Conservation (phyloP, 2,329 filamentous ascomycete genomes). For the Aspergillus jensenii region DNA sequence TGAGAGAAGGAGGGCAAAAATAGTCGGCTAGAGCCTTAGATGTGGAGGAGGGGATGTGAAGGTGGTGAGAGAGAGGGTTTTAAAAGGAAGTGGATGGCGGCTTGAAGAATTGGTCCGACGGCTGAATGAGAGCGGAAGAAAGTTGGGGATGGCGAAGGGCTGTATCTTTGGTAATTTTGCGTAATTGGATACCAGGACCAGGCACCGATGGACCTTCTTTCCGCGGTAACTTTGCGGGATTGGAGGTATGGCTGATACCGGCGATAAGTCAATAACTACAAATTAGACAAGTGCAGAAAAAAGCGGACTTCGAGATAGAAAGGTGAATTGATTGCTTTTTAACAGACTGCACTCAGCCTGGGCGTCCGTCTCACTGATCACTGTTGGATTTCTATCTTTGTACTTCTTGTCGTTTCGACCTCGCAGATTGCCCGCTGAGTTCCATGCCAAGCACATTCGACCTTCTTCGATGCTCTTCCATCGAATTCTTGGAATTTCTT, state of each 20-base stretch:
- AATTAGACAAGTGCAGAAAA: background rate
- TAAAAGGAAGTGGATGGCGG: constrained; percentile 19
- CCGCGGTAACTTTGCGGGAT: constrained; percentile 9
- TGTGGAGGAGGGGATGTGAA: constrained; percentile 10
- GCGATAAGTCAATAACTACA: constrained; percentile 16
- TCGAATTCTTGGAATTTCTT: constrained; percentile 27
- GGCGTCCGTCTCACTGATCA: constrained; percentile 1
- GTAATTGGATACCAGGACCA: constrained; percentile 18
- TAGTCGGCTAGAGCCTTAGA: constrained; percentile 1
- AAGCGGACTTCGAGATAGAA: background rate
- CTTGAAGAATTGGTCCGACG: constrained; percentile 7
- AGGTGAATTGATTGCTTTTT: constrained; percentile 9
- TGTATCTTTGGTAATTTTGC: constrained; percentile 4
- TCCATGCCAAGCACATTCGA: constrained; percentile 30
- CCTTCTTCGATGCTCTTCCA: constrained; percentile 33
- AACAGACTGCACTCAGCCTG: background rate
- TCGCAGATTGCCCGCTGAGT: constrained; percentile 14
- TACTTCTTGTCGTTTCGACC: constrained; percentile 20
- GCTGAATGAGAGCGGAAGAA: background rate
- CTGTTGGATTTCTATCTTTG: constrained; percentile 7
- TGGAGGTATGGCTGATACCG: constrained; percentile 15
- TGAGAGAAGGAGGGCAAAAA: constrained; percentile 8
- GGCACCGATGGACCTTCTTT: constrained; percentile 14
- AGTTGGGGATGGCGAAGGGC: constrained; percentile 5
- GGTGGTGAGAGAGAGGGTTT: constrained; percentile 14